A percentile compares a stretch with the other conserved stretches of the same genome.
Evolutionary conservation across 148 eudicot species (phyloP).

Genomic region (Drosera capensis): DNA sequence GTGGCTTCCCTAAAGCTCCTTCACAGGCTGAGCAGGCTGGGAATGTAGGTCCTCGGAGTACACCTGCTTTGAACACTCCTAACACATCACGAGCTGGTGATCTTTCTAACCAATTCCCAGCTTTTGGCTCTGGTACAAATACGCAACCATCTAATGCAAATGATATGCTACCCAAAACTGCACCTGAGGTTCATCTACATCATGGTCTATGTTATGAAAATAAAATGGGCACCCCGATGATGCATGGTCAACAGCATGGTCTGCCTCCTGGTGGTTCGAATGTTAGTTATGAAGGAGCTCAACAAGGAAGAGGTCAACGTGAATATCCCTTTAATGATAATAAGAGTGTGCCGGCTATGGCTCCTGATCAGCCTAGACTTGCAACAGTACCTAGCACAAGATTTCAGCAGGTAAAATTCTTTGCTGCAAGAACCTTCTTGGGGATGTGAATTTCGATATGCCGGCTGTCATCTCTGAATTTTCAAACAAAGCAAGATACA

Average conservation of each 20-base stretch:
- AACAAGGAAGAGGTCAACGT: slow-evolving; percentile 33
- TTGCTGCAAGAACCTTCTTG: neutral
- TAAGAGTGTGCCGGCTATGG: slow-evolving; percentile 29
- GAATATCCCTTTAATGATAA: slow-evolving; percentile 27
- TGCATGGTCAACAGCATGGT: slow-evolving; percentile 45
- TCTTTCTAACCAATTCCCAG: slow-evolving; percentile 29
- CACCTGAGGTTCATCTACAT: slow-evolving; percentile 31
- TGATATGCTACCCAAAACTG: slow-evolving; percentile 22
- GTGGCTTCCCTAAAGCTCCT: slow-evolving; percentile 31
- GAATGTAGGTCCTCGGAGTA: slow-evolving; percentile 20
- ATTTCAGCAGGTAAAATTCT: slow-evolving; percentile 56
- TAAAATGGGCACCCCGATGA: slow-evolving; percentile 37
- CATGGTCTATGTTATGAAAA: slow-evolving; percentile 43
- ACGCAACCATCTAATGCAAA: slow-evolving; percentile 32
- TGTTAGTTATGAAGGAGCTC: slow-evolving; percentile 43
- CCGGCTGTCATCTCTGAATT: no score
- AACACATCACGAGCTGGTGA: slow-evolving; percentile 30
- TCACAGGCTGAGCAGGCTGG: slow-evolving; percentile 33
- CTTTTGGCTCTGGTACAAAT: slow-evolving; percentile 27
- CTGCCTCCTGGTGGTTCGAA: slow-evolving; percentile 29
- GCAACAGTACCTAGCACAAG: slow-evolving; percentile 56
- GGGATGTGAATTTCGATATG: neutral
- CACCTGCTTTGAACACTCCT: slow-evolving; percentile 22
- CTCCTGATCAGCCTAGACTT: slow-evolving; percentile 60
- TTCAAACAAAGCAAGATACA: neutral